Conservation (phyloP, 2,329 filamentous ascomycete genomes). For the Alternaria sp. region DNA sequence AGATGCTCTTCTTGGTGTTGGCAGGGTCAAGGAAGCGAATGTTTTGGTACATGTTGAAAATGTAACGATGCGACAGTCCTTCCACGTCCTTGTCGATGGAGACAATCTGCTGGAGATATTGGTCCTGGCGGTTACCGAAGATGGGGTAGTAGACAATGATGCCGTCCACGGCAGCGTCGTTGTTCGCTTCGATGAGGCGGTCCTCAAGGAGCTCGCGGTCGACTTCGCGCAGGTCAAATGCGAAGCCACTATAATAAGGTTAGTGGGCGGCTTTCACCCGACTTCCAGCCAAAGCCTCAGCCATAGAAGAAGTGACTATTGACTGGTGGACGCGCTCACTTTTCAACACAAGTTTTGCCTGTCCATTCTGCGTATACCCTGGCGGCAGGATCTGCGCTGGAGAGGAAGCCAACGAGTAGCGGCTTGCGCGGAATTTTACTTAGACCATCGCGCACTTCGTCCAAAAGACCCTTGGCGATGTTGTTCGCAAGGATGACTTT, state of each 20-base stretch:
- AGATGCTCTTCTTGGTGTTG: conserved; percentile 84
- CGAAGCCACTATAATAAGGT: conserved; percentile 73
- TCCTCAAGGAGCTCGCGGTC: conserved; percentile 91
- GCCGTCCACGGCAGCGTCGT: conserved; percentile 76
- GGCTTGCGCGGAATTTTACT: conserved; percentile 75
- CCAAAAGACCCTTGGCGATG: conserved; percentile 81
- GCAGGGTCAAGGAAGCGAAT: conserved; percentile 87
- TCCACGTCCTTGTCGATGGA: conserved; percentile 92
- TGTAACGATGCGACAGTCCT: conserved; percentile 88
- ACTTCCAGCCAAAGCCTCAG: neutral
- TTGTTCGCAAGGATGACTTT: conserved; percentile 90
- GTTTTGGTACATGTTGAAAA: conserved; percentile 99
- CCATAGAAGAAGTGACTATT: neutral
- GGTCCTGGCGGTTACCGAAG: conserved; percentile 88
- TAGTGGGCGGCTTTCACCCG: neutral
- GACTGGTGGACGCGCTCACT: conserved; percentile 67
- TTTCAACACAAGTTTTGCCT: conserved; percentile 92
- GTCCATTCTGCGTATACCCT: conserved; percentile 97
- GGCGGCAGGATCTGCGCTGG: conserved; percentile 89
- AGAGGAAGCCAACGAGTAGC: conserved; percentile 86
- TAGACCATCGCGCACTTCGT: conserved; percentile 78
- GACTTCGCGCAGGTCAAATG: conserved; percentile 83
- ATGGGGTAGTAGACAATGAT: conserved; percentile 99
- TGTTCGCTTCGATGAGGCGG: conserved; percentile 82
- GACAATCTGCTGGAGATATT: conserved; percentile 94